These are phyloP conservation scores for Eimeria praecox DNA, from an alignment of 169 alveolate genomes.

Conservation along the genomic window DNA sequence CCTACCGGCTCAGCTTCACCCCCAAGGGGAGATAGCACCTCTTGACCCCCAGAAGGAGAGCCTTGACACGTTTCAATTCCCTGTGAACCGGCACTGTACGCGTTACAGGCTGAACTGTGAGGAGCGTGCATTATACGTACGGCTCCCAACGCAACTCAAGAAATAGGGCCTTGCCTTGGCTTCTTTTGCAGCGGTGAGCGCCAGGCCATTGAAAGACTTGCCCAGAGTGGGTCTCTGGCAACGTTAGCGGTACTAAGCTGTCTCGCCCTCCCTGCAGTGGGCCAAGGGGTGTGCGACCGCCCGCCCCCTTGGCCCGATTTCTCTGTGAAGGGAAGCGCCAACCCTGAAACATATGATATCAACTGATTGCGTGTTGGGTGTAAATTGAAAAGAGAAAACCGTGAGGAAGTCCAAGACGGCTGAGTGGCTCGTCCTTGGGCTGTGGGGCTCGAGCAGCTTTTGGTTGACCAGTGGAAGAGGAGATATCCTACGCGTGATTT, in stretches of 20 bases:
- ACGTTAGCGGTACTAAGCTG: background rate
- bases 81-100: background rate
- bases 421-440: background rate
- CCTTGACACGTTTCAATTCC: background rate
- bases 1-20: background rate
- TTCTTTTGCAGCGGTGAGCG: background rate
- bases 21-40: background rate
- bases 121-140: background rate
- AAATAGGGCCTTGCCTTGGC: background rate
- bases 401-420: background rate
- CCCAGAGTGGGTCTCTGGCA: background rate
- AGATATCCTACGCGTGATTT: background rate
- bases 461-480: slow-evolving; percentile 19
- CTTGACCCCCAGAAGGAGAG: background rate
- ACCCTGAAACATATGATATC: background rate
- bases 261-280: background rate
- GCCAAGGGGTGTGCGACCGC: background rate
- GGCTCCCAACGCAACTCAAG: background rate
- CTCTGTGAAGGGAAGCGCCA: background rate
- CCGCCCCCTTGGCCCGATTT: background rate
- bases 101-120: background rate
- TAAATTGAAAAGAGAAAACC: background rate
- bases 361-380: background rate
- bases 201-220: background rate
- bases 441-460: slow-evolving; percentile 18